Percentiles rank a stretch among this genome's conserved stretches.
Conservation (phyloP, 176 grass and related monocot species). For the Puya raimondii region DNA sequence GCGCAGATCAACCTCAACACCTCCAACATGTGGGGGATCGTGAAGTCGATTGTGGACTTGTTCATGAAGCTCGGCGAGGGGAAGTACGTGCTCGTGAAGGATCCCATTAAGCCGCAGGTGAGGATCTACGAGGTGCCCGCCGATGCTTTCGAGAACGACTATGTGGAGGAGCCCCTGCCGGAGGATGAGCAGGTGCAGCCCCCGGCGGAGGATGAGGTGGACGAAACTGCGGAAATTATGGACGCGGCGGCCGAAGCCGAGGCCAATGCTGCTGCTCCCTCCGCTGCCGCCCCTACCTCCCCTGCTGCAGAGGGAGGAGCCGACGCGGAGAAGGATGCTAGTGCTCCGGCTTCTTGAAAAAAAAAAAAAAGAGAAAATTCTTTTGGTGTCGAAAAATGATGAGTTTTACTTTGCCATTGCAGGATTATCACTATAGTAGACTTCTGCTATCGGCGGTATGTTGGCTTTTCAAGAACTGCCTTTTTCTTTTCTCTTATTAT, state of each 20-base stretch:
- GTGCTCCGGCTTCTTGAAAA: slow-evolving; percentile 29
- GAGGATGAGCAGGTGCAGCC: slow-evolving; percentile 78
- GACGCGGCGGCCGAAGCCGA: slow-evolving; percentile 60
- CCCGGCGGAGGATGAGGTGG: slow-evolving; percentile 35
- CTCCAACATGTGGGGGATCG: slow-evolving; percentile 82
- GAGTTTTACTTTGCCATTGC: no score
- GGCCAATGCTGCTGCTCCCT: slow-evolving; percentile 27
- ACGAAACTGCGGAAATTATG: slow-evolving; percentile 37
- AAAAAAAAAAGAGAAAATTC: no score
- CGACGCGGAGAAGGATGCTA: slow-evolving; percentile 28
- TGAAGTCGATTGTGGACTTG: slow-evolving; percentile 80
- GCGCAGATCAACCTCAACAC: slow-evolving; percentile 82
- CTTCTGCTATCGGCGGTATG: no score
- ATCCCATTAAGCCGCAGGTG: slow-evolving; percentile 63
- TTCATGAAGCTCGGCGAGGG: slow-evolving; percentile 84
- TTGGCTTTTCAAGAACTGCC: no score
- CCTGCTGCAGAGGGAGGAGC: slow-evolving; percentile 13
- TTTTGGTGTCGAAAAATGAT: no score
- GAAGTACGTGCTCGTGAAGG: slow-evolving; percentile 82
- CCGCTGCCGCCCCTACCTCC: slow-evolving; percentile 37
- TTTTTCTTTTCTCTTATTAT: no score
- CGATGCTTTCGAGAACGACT: slow-evolving; percentile 85
- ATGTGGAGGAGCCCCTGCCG: slow-evolving; percentile 84
- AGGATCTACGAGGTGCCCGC: slow-evolving; percentile 69
- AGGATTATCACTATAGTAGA: no score